Percentiles rank a stretch among this genome's conserved stretches.
Evolutionary conservation across 371 early-diverging fungal species (phyloP).

Genomic region (Rhizopus microsporus): DNA sequence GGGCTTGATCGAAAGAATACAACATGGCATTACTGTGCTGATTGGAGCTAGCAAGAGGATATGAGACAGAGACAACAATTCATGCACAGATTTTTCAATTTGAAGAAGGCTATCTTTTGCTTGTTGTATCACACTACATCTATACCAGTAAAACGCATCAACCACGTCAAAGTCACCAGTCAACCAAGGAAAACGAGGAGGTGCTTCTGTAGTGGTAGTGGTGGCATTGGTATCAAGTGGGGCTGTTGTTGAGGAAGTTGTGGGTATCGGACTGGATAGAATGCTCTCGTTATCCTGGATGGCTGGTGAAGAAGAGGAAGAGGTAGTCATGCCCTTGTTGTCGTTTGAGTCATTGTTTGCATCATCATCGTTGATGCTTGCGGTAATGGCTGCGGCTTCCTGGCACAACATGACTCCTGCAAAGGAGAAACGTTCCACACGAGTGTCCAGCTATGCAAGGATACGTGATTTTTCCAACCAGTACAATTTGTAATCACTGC

Average conservation of each 20-base stretch:
- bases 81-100: constrained; percentile 13
- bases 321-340: constrained; percentile 13
- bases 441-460: constrained; percentile 15
- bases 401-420: constrained; percentile 15
- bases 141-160: too few relatives aligned
- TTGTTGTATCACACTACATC: too few relatives aligned
- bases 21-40: constrained; percentile 9
- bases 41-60: constrained; percentile 11
- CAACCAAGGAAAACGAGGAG: too few relatives aligned
- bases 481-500: constrained; percentile 1
- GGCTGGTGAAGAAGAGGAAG: too few relatives aligned
- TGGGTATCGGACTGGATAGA: too few relatives aligned
- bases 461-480: constrained; percentile 13
- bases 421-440: constrained; percentile 17
- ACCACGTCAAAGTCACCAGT: too few relatives aligned
- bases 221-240: too few relatives aligned
- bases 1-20: constrained; percentile 8
- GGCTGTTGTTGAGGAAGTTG: too few relatives aligned
- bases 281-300: too few relatives aligned
- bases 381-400: constrained; percentile 18
- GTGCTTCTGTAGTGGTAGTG: too few relatives aligned
- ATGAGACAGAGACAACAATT: constrained; percentile 12
- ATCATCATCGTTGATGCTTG: constrained; percentile 18
- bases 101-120: constrained; percentile 3
- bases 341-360: constrained; percentile 15